phyloP scores from a whole-genome alignment of 1,139 yeast genomes.

The Sugiyamaella xylanicola region DNA sequence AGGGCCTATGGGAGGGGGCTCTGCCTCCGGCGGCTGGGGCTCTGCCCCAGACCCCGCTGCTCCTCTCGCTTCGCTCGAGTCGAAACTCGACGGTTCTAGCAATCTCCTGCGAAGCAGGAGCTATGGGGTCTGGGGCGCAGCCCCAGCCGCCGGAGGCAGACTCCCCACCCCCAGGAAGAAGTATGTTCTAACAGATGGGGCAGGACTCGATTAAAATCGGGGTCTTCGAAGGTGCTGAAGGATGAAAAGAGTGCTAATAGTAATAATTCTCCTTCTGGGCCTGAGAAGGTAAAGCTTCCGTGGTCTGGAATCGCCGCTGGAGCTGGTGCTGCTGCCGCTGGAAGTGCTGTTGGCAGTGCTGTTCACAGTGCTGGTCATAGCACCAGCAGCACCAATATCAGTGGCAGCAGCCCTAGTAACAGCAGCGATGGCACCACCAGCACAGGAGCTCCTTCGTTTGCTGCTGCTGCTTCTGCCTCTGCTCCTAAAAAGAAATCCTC shows the following conservation, averaged over 20 bases:
- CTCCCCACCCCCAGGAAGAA: too few species aligned
- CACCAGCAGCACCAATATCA: background rate
- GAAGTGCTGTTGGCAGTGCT: constrained; percentile 5
- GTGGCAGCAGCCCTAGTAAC: too few species aligned
- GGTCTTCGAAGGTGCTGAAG: constrained; percentile 15
- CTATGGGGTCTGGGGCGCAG: background rate
- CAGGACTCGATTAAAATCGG: constrained; percentile 19
- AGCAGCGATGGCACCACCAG: too few species aligned
- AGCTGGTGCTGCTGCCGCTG: constrained; percentile 24
- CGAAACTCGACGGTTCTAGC: background rate
- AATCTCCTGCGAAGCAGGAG: background rate
- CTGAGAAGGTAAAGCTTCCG: constrained; percentile 27
- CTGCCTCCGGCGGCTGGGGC: background rate
- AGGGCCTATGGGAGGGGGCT: background rate
- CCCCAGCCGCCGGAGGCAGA: background rate
- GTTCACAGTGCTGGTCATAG: background rate
- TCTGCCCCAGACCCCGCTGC: background rate
- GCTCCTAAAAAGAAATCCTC: background rate
- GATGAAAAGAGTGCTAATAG: constrained; percentile 14
- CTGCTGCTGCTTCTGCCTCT: constrained; percentile 14
- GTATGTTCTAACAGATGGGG: background rate
- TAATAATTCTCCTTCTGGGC: constrained; percentile 15
- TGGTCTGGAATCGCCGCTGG: constrained; percentile 35
- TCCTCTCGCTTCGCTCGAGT: background rate
- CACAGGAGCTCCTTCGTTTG: background rate